Conservation (phyloP, 352 stramenopile species). For the Globisporangium carolinianum region DNA sequence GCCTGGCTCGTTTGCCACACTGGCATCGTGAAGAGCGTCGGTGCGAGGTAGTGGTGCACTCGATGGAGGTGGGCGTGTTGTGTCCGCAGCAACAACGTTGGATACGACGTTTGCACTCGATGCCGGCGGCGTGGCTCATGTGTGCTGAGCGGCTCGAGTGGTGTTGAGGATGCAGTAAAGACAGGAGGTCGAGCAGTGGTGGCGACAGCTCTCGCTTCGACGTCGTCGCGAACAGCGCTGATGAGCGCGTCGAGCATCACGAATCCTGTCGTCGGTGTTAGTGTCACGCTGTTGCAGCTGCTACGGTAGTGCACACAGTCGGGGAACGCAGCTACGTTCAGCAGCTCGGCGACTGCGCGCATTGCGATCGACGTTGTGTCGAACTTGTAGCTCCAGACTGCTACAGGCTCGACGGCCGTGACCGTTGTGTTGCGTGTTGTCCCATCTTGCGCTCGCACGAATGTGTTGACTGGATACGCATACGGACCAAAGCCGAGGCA, state of each 20-base stretch:
- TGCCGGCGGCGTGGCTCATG: no score
- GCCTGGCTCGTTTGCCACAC: no score
- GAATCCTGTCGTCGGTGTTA: no score
- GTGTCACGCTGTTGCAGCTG: no score
- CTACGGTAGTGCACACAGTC: no score
- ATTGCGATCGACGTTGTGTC: conserved; percentile 10
- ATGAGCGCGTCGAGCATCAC: no score
- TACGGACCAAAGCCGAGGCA: conserved; percentile 11
- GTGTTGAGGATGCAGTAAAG: no score
- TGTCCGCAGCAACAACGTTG: no score
- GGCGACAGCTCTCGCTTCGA: no score
- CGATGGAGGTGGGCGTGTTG: conserved; percentile 4
- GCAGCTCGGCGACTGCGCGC: conserved; percentile 5
- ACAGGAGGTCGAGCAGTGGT: no score
- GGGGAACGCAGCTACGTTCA: not conserved
- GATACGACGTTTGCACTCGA: no score
- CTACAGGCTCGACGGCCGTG: not conserved
- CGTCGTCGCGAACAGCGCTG: not conserved
- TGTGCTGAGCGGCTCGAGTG: not conserved
- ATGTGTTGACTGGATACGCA: conserved; percentile 2
- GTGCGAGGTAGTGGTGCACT: conserved; percentile 10
- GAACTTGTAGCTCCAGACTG: conserved; percentile 10
- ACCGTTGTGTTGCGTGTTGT: no score
- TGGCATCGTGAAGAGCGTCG: conserved; percentile 3
- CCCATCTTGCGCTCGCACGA: not conserved